A percentile compares a stretch with the other conserved stretches of the same genome.
Evolutionary conservation across 495 filamentous ascomycete genomes (phyloP).

Genomic region (Hypoxylon trugodes): DNA sequence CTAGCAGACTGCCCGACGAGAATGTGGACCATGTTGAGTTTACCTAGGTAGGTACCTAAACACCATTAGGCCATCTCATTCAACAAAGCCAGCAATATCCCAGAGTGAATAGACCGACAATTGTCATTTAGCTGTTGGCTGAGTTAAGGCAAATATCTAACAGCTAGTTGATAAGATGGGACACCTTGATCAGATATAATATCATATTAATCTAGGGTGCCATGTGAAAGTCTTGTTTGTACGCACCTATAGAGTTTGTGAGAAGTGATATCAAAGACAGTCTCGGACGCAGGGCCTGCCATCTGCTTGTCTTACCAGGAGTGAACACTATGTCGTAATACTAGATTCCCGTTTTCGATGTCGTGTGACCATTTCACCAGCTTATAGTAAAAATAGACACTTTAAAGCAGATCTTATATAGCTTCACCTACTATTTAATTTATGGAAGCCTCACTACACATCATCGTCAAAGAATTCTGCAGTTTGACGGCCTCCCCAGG

Average conservation of each 20-base stretch:
- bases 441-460: too few species aligned
- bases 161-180: neutral
- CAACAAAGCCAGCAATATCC: neutral
- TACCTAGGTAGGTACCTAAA: too few species aligned
- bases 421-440: too few species aligned
- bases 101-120: neutral
- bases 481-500: neutral
- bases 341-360: conserved; percentile 9
- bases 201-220: neutral
- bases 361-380: conserved; percentile 8
- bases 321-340: neutral
- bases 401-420: too few species aligned
- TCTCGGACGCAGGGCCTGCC: neutral
- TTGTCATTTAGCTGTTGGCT: neutral
- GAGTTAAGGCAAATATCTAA: neutral
- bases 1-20: neutral
- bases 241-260: neutral
- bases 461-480: neutral
- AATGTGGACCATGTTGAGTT: conserved; percentile 1
- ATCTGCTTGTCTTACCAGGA: neutral
- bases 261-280: neutral
- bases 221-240: neutral
- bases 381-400: neutral
- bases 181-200: neutral
- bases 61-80: neutral